Evolutionary conservation across 2,329 filamentous ascomycete species (phyloP).

Genomic region (Magnaporthiopsis incrustans): DNA sequence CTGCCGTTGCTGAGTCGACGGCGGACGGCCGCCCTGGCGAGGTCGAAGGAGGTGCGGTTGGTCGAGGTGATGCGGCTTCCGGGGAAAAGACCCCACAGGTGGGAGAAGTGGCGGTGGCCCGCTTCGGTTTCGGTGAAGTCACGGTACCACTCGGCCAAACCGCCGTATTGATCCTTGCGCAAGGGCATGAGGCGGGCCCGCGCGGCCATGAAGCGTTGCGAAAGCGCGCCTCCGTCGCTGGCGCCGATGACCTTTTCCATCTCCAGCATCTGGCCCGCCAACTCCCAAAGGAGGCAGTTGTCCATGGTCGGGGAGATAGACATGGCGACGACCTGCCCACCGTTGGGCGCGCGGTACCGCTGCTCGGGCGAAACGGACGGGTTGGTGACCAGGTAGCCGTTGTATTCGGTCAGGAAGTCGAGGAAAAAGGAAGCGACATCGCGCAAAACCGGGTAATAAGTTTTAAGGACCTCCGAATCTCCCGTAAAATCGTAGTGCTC

Average conservation of each 20-base stretch:
- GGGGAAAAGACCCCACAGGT: conserved; percentile 31
- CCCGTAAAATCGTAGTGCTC: conserved; percentile 29
- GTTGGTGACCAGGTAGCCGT: conserved; percentile 18
- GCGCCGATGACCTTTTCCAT: background rate
- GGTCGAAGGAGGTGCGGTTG: background rate
- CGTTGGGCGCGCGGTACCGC: conserved; percentile 14
- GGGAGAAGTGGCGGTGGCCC: conserved; percentile 33
- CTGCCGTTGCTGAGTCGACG: conserved; percentile 13
- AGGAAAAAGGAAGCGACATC: conserved; percentile 22
- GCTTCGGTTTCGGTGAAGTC: conserved; percentile 25
- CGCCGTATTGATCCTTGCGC: conserved; percentile 3
- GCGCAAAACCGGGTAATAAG: conserved; percentile 21
- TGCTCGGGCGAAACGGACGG: conserved; percentile 21
- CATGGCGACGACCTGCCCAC: conserved; percentile 2
- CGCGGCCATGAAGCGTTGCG: background rate
- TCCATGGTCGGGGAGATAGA: conserved; percentile 2
- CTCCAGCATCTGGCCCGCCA: conserved; percentile 1
- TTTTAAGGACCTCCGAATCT: conserved; percentile 20
- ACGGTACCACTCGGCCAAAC: conserved; percentile 8
- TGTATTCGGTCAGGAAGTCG: conserved; percentile 21
- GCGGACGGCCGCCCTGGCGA: conserved; percentile 8
- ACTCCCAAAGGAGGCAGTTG: conserved; percentile 10
- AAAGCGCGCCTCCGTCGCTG: background rate
- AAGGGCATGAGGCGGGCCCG: conserved; percentile 6
- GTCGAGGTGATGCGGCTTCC: conserved; percentile 23